Evolutionary conservation across 1,284 basidiomycete genomes (phyloP), one percentile per base, ranked within the genome.

Genomic region (Ganoderma lucidum): DNA sequence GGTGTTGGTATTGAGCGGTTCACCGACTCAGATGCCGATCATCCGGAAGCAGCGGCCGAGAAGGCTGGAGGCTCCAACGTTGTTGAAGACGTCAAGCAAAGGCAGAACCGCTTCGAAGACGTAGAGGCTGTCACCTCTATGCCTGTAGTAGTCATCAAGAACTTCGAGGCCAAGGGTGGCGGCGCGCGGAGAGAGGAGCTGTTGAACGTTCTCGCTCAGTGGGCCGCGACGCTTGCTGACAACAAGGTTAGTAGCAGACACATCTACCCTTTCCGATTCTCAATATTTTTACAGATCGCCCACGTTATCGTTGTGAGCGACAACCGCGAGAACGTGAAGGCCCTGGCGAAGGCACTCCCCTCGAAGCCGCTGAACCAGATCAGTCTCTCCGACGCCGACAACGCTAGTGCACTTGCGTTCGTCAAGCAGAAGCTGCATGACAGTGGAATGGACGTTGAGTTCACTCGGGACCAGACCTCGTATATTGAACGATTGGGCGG

Each of bases 261-360:
- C 9, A 6, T 1, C 5, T 44, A 6, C 15, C 41, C 32, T 39
- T 48, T 53, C 15, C 65, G 44, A 56, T 66, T 44, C 37, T 55
- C 84, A 19, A 45, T 10, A 30, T 44, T 3, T 19, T 32, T 64
- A 14, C 41, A 90, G 90, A 85, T 96, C 66, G 97, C 97, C 0
- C 97, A 99, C 80, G 96, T 98, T 53, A 85, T 99, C 61, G 91
- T 99, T 58, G 85, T 97, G 44, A 95, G 94, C 74, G 96, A 99
- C 78, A 96, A 96, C 74, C 89, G 93, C 32, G 95, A 96, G 73
- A 93, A 96, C 65, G 87, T 90, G 1, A 98, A 97, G 79, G 86
- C 89, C 32, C 83, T 99, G 10, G 90, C 95, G 0, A 93, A 92
- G 85, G 97, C 96, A 3, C 85, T 99, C 6, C 95, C 95, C 0